A percentile compares a stretch with the other conserved stretches of the same genome.
Evolutionary conservation across 176 grass and related monocot genomes (phyloP).

Genomic region (Pharus latifolius): DNA sequence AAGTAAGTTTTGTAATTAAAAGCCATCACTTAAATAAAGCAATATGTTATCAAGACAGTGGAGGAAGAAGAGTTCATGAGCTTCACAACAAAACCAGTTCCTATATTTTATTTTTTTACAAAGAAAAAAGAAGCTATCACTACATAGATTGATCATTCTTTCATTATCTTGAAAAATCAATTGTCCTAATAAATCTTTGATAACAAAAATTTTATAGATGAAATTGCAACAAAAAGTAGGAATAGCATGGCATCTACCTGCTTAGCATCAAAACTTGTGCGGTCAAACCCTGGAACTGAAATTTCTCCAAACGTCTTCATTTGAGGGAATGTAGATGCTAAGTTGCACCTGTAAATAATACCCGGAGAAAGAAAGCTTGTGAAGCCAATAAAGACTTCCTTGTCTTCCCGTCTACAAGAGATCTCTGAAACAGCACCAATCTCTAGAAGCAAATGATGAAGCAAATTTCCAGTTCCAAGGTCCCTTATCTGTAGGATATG

Average conservation of each 20-base stretch:
- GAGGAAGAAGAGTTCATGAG: neutral
- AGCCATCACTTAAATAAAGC: neutral
- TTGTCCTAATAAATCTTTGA: too few species aligned
- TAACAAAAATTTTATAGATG: too few species aligned
- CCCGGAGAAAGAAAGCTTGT: slow-evolving; percentile 86
- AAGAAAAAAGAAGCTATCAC: neutral
- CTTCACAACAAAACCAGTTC: neutral
- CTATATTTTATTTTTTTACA: neutral
- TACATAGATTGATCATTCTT: neutral
- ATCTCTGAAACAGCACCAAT: slow-evolving; percentile 81
- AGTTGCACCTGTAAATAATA: slow-evolving; percentile 74
- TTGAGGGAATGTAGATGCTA: slow-evolving; percentile 50
- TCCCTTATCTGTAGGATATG: slow-evolving; percentile 81
- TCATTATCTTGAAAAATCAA: neutral
- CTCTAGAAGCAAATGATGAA: slow-evolving; percentile 73
- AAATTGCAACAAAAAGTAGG: neutral
- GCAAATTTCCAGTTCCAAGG: slow-evolving; percentile 58
- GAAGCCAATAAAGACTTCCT: slow-evolving; percentile 71
- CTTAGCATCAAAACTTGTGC: slow-evolving; percentile 61
- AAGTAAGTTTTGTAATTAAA: neutral
- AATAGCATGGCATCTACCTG: slow-evolving; percentile 42
- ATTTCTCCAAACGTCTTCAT: slow-evolving; percentile 81
- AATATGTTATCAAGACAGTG: neutral
- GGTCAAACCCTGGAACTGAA: slow-evolving; percentile 76
- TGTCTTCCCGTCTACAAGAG: slow-evolving; percentile 71